Evolutionary conservation across 768 basidiomycete species (phyloP).

Genomic region (Chalciporus pseudorubinellus): DNA sequence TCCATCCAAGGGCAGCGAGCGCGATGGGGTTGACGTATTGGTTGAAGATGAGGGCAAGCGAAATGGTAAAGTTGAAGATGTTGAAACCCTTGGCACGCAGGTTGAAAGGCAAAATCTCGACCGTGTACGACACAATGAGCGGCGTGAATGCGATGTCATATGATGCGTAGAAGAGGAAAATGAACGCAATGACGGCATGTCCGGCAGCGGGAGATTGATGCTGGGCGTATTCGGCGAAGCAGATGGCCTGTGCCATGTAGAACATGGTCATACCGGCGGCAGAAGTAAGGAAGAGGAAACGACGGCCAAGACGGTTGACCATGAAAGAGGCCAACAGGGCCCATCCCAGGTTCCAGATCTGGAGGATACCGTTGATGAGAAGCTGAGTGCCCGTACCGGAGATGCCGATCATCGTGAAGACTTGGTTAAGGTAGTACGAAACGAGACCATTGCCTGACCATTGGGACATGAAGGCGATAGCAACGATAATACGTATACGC

Average conservation of each 20-base stretch:
- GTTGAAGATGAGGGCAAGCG: slow-evolving; percentile 81
- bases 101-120: slow-evolving; percentile 82
- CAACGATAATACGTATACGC: slow-evolving; percentile 74
- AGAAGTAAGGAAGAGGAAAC: slow-evolving; percentile 67
- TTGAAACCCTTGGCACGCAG: slow-evolving; percentile 87
- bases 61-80: slow-evolving; percentile 76
- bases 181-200: slow-evolving; percentile 76
- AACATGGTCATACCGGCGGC: slow-evolving; percentile 58
- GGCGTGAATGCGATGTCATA: slow-evolving; percentile 87
- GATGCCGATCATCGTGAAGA: slow-evolving; percentile 68
- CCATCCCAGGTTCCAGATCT: slow-evolving; percentile 76
- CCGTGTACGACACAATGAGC: slow-evolving; percentile 81
- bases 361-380: slow-evolving; percentile 83
- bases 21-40: slow-evolving; percentile 87
- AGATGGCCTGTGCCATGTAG: slow-evolving; percentile 67
- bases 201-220: slow-evolving; percentile 43
- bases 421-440: slow-evolving; percentile 76
- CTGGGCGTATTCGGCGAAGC: slow-evolving; percentile 55
- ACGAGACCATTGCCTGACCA: slow-evolving; percentile 87
- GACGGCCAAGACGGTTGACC: slow-evolving; percentile 67
- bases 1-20: slow-evolving; percentile 62
- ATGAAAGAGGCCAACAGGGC: slow-evolving; percentile 55
- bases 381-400: slow-evolving; percentile 60
- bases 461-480: slow-evolving; percentile 80
- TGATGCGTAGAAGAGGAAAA: slow-evolving; percentile 77